These are phyloP conservation scores for Acanthochlamys bracteata DNA, from an alignment of 106 monocot genomes.

Conservation along the genomic window DNA sequence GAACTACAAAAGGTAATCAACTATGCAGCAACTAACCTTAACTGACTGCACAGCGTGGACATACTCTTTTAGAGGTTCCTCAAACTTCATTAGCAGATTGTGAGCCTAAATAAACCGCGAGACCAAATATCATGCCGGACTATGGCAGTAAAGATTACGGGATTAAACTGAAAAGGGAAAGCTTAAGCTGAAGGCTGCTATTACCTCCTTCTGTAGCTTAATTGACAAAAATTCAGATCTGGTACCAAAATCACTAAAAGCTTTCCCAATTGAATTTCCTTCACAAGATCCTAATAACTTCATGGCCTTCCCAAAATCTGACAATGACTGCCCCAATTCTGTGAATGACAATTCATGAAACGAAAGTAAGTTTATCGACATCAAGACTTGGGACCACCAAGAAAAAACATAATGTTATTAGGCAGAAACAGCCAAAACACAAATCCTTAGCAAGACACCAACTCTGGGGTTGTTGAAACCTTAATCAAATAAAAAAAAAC, in stretches of 20 bases:
- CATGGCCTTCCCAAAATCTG: constrained; percentile 94
- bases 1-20: too few relatives aligned
- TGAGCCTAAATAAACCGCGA: constrained; percentile 57
- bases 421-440: too few relatives aligned
- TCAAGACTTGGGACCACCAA: too few relatives aligned
- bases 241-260: constrained; percentile 78
- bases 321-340: constrained; percentile 89
- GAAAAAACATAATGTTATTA: too few relatives aligned
- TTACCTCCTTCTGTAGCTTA: constrained; percentile 88
- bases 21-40: constrained; percentile 76
- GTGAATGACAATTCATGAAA: too few relatives aligned
- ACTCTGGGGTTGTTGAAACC: too few relatives aligned
- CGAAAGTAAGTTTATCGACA: too few relatives aligned
- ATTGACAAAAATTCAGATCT: constrained; percentile 74
- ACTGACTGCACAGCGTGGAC: constrained; percentile 91
- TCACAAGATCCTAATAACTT: constrained; percentile 89
- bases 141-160: too few relatives aligned
- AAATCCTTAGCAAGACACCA: too few relatives aligned
- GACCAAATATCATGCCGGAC: too few relatives aligned
- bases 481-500: too few relatives aligned
- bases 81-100: constrained; percentile 92
- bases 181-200: background rate
- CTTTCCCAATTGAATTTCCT: constrained; percentile 81
- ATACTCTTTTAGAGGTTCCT: constrained; percentile 98
- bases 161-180: background rate